phyloP scores from a whole-genome alignment of 1,139 yeast species.

The Debaryomyces udenii region DNA sequence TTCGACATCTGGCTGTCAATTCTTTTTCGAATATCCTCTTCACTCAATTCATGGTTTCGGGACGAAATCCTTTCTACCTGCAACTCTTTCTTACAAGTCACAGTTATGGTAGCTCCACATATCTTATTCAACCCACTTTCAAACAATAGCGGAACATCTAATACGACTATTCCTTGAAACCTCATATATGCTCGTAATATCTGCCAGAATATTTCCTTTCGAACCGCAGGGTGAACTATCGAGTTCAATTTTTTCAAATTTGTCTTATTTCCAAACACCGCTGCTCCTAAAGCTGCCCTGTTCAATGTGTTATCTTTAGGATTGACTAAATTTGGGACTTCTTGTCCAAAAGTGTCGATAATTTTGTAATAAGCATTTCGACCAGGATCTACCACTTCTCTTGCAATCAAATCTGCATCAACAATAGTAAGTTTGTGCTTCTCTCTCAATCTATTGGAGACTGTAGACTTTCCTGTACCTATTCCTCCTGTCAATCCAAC shows the following conservation, averaged over 20 bases:
- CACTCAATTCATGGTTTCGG: constrained; percentile 69
- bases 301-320: constrained; percentile 56
- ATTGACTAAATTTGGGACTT: constrained; percentile 57
- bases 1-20: constrained; percentile 78
- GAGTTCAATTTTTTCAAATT: constrained; percentile 63
- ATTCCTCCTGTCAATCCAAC: constrained; percentile 97
- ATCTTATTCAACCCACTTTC: constrained; percentile 72
- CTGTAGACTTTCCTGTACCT: constrained; percentile 94
- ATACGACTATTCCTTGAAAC: constrained; percentile 57
- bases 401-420: constrained; percentile 91
- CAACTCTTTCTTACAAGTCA: constrained; percentile 56
- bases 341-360: constrained; percentile 57
- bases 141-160: constrained; percentile 89
- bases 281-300: constrained; percentile 73
- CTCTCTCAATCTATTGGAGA: constrained; percentile 59
- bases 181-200: constrained; percentile 58
- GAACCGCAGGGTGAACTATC: constrained; percentile 90
- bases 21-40: constrained; percentile 70
- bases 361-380: constrained; percentile 68
- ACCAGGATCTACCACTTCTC: constrained; percentile 84
- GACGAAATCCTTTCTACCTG: constrained; percentile 66
- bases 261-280: constrained; percentile 70
- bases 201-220: constrained; percentile 63
- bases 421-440: constrained; percentile 61
- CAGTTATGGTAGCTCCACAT: constrained; percentile 75